Evolutionary conservation across 768 basidiomycete genomes (phyloP).

Genomic region (Phlegmacium glaucopus): DNA sequence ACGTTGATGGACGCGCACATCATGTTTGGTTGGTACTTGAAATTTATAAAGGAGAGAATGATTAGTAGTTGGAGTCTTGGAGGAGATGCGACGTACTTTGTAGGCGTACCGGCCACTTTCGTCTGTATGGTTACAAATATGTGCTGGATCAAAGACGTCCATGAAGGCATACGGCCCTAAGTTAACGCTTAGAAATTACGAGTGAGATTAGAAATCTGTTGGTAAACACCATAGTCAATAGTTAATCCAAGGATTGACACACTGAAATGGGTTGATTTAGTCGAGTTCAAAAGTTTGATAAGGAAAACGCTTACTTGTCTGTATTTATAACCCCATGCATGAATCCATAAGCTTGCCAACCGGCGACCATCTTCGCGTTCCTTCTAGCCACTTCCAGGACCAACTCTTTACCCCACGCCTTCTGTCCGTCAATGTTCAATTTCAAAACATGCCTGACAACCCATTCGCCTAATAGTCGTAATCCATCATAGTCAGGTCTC

Average conservation of each 20-base stretch:
- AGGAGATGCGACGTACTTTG: conserved; percentile 26
- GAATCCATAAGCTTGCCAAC: conserved; percentile 93
- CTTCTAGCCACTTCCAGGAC: conserved; percentile 76
- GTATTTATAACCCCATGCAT: conserved; percentile 98
- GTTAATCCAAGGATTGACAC: conserved; percentile 74
- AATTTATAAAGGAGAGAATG: not conserved
- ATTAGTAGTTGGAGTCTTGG: not conserved
- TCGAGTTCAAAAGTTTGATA: not conserved
- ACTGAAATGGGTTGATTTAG: conserved; percentile 31
- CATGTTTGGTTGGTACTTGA: conserved; percentile 72
- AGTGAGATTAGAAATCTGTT: not conserved
- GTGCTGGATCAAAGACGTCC: conserved; percentile 83
- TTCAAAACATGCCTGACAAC: conserved; percentile 59
- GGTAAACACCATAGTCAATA: conserved; percentile 63
- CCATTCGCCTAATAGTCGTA: conserved; percentile 77
- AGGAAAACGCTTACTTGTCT: conserved; percentile 62
- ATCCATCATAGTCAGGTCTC: conserved; percentile 66
- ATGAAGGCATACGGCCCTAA: conserved; percentile 90
- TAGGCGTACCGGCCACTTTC: conserved; percentile 76
- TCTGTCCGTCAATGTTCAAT: conserved; percentile 39
- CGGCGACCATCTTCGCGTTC: conserved; percentile 91
- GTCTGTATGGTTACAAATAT: conserved; percentile 92
- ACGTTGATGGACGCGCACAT: conserved; percentile 44
- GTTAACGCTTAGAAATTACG: not conserved
- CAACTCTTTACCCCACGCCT: conserved; percentile 69